phyloP scores from a whole-genome alignment of 768 basidiomycete species.

The Mycena sanguinolenta region DNA sequence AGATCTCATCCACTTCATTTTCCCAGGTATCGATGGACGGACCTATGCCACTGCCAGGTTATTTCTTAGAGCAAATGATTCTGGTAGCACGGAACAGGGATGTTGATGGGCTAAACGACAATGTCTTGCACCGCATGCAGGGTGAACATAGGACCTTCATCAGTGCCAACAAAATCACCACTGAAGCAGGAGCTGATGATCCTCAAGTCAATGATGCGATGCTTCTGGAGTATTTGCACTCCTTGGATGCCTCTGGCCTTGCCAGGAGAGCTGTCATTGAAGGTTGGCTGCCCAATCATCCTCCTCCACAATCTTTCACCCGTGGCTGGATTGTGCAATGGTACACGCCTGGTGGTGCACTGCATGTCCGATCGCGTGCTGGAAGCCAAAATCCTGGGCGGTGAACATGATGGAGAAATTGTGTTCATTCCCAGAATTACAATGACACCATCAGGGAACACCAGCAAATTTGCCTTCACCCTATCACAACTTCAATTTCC shows the following conservation, averaged over 20 bases:
- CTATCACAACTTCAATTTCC: constrained; percentile 5
- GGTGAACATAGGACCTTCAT: neutral
- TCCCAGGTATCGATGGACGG: neutral
- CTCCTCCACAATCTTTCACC: constrained; percentile 5
- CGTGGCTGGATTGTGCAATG: neutral
- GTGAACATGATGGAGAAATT: constrained; percentile 3
- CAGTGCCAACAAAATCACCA: neutral
- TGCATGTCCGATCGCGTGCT: neutral
- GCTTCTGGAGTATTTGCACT: neutral
- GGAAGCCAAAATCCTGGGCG: neutral
- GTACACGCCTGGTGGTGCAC: neutral
- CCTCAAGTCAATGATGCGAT: neutral
- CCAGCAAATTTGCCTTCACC: neutral
- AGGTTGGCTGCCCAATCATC: neutral
- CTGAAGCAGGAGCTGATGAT: constrained; percentile 5
- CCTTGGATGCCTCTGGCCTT: constrained; percentile 9
- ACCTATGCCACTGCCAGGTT: neutral
- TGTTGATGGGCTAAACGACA: constrained; percentile 8
- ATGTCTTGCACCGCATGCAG: neutral
- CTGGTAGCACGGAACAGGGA: neutral
- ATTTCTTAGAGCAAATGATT: constrained; percentile 11
- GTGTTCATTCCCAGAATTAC: neutral
- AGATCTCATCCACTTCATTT: neutral
- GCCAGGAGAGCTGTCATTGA: constrained; percentile 1
- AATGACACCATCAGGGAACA: neutral